phyloP scores from a whole-genome alignment of 164 flowering plant genomes.

The Annona cherimola region DNA sequence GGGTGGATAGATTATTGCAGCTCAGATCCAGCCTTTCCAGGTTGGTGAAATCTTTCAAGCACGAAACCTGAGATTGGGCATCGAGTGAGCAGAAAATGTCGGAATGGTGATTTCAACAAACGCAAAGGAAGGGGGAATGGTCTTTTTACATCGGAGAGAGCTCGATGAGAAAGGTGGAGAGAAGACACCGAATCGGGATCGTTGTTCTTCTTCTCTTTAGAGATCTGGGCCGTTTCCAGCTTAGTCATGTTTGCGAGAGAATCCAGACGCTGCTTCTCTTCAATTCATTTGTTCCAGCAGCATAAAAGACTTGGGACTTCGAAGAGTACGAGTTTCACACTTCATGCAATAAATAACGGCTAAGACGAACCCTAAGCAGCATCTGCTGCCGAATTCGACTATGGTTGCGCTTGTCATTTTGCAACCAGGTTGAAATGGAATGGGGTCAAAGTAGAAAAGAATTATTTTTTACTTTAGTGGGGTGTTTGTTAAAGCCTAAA shows the following conservation, averaged over 20 bases:
- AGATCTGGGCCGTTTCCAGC: conserved; percentile 41
- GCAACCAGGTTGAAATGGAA: too few relatives aligned
- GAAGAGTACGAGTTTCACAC: too few relatives aligned
- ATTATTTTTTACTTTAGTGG: too few relatives aligned
- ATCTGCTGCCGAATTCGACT: too few relatives aligned
- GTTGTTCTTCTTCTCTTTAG: conserved; percentile 41
- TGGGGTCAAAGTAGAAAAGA: too few relatives aligned
- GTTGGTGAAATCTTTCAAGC: conserved; percentile 60
- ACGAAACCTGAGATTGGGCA: conserved; percentile 46
- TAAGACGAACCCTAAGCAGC: too few relatives aligned
- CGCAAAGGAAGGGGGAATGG: not conserved
- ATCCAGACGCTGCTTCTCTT: too few relatives aligned
- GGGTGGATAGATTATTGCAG: conserved; percentile 65
- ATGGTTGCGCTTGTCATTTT: too few relatives aligned
- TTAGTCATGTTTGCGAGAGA: conserved; percentile 30
- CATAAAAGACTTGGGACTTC: too few relatives aligned
- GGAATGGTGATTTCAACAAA: not conserved
- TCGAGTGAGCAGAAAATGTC: not conserved
- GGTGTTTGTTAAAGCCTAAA: too few relatives aligned
- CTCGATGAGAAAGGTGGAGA: conserved; percentile 55
- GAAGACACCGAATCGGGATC: conserved; percentile 37
- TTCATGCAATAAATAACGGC: too few relatives aligned
- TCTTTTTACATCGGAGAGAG: conserved; percentile 58
- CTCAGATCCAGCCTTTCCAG: conserved; percentile 74
- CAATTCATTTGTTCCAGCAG: too few relatives aligned